These are phyloP conservation scores for Geranium incanum DNA, from an alignment of 441 rosid genomes.

Conservation along the genomic window DNA sequence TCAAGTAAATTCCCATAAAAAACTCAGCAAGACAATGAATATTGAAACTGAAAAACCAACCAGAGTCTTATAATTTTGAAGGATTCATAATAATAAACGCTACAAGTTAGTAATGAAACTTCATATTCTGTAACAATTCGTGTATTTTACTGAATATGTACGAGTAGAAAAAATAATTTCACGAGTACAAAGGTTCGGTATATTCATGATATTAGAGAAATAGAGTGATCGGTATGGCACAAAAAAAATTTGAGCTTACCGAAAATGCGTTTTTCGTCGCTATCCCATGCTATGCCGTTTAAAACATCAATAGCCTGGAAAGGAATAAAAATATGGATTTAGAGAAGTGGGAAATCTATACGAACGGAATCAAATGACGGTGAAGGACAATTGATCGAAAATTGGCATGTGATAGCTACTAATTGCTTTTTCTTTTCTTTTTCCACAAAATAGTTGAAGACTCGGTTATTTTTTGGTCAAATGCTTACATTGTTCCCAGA, in stretches of 20 bases:
- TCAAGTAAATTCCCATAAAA: not conserved
- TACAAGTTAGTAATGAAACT: not conserved
- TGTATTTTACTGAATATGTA: not conserved
- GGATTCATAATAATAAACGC: not conserved
- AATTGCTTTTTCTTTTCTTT: not conserved
- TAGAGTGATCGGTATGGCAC: not conserved
- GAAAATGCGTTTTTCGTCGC: slow-evolving; percentile 49
- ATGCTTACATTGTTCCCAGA: slow-evolving; percentile 60
- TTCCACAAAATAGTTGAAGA: not conserved
- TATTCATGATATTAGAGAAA: not conserved
- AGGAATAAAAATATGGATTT: slow-evolving; percentile 10
- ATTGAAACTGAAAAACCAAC: not conserved
- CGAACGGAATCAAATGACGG: not conserved
- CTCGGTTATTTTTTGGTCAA: slow-evolving; percentile 7
- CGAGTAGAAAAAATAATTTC: not conserved
- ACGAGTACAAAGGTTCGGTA: not conserved
- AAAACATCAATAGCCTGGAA: slow-evolving; percentile 73
- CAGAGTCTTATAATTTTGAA: not conserved
- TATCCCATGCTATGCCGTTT: slow-evolving; percentile 95
- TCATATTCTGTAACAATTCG: slow-evolving; percentile 2
- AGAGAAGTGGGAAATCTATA: not conserved
- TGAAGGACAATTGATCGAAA: slow-evolving; percentile 1
- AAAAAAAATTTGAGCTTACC: slow-evolving; percentile 40
- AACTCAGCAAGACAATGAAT: not conserved
- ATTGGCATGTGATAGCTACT: not conserved